phyloP scores from a whole-genome alignment of 2,329 filamentous ascomycete genomes.

The Cladophialophora immunda region DNA sequence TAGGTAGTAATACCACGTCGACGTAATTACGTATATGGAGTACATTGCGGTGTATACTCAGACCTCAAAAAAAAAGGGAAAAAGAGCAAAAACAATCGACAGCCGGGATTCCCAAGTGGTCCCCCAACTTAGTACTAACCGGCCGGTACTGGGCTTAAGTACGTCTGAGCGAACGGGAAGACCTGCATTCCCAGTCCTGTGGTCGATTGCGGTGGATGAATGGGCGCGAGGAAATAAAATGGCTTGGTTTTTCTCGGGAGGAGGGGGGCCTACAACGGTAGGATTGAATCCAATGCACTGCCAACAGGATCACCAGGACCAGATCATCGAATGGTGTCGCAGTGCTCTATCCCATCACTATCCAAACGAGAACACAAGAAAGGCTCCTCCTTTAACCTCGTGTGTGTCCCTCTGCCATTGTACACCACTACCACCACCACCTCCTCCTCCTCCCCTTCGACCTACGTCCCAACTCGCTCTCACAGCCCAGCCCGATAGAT shows the following conservation, averaged over 20 bases:
- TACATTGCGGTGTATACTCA: too few species aligned
- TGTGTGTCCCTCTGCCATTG: too few species aligned
- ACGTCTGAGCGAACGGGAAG: constrained; percentile 40
- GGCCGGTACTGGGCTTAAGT: constrained; percentile 36
- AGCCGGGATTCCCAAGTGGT: constrained; percentile 37
- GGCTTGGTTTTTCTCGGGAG: background rate
- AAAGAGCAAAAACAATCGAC: constrained; percentile 36
- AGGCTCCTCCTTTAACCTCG: background rate
- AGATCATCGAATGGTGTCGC: background rate
- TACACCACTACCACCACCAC: background rate
- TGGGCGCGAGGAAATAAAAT: background rate
- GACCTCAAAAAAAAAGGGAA: background rate
- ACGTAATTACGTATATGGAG: too few species aligned
- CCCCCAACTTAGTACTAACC: constrained; percentile 35
- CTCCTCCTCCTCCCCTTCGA: background rate
- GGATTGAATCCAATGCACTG: too few species aligned
- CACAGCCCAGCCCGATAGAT: constrained; percentile 48
- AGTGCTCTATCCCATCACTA: background rate
- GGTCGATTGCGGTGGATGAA: constrained; percentile 34
- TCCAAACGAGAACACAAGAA: background rate
- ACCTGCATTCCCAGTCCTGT: constrained; percentile 36
- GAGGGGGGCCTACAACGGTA: too few species aligned
- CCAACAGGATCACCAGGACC: too few species aligned
- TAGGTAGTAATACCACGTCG: too few species aligned
- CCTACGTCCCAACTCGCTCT: background rate